Evolutionary conservation across 805 yeast genomes (phyloP).

Genomic region (Saitoella complicata): DNA sequence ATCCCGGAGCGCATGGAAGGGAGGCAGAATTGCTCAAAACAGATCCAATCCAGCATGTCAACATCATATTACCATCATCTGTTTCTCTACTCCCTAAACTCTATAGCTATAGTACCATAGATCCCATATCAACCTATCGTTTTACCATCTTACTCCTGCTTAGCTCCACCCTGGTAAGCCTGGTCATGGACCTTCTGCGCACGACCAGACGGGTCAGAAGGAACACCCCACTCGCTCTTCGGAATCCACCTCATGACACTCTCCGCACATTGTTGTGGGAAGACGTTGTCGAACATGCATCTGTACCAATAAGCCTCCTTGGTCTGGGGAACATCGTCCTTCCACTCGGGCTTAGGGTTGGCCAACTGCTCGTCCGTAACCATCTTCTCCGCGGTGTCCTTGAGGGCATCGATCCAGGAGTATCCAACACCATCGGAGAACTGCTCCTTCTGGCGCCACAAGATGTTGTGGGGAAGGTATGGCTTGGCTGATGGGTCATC

Average conservation of each 20-base stretch:
- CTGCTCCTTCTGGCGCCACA: slow-evolving; percentile 99
- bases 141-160: background rate
- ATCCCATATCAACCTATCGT: too few relatives aligned
- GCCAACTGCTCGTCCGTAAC: slow-evolving; percentile 84
- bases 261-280: slow-evolving; percentile 77
- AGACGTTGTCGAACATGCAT: slow-evolving; percentile 83
- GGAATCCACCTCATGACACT: slow-evolving; percentile 99
- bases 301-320: slow-evolving; percentile 99
- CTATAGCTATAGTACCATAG: too few relatives aligned
- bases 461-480: slow-evolving; percentile 87
- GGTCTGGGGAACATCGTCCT: slow-evolving; percentile 82
- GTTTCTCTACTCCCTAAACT: too few relatives aligned
- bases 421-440: slow-evolving; percentile 99
- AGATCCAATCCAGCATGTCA: too few relatives aligned
- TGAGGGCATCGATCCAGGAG: slow-evolving; percentile 96
- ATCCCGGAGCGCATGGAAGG: too few relatives aligned
- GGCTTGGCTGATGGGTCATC: slow-evolving; percentile 66
- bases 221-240: slow-evolving; percentile 99
- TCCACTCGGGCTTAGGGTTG: slow-evolving; percentile 91
- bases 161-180: background rate
- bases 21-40: too few relatives aligned
- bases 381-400: slow-evolving; percentile 79
- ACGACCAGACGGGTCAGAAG: slow-evolving; percentile 97
- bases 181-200: slow-evolving; percentile 63
- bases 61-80: too few relatives aligned